These are phyloP conservation scores for Komagataella kurtzmanii DNA, from an alignment of 805 yeast species.

Conservation along the genomic window DNA sequence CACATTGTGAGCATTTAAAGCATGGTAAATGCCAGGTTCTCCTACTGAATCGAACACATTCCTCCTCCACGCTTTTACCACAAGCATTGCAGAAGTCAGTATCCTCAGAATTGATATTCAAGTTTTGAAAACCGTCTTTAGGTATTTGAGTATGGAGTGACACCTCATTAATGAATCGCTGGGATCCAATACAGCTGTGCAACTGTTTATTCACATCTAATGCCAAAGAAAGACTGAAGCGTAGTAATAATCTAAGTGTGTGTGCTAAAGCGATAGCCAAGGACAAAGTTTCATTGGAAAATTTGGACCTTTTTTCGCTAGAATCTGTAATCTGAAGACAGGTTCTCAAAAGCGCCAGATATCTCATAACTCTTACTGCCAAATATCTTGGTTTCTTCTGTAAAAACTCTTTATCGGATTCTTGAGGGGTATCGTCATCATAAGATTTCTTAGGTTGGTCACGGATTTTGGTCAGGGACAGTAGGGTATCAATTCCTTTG, in stretches of 20 bases:
- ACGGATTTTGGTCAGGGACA: slow-evolving; percentile 13
- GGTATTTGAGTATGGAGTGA: slow-evolving; percentile 29
- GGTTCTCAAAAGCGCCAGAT: slow-evolving; percentile 62
- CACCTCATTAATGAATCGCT: slow-evolving; percentile 44
- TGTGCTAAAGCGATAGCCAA: slow-evolving; percentile 89
- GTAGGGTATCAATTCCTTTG: slow-evolving; percentile 50
- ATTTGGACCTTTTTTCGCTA: slow-evolving; percentile 16
- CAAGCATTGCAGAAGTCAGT: slow-evolving; percentile 72
- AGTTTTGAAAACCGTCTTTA: slow-evolving; percentile 22
- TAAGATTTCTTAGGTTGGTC: slow-evolving; percentile 5
- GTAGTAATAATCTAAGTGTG: slow-evolving; percentile 70
- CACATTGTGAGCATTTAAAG: slow-evolving; percentile 52
- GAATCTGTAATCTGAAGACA: slow-evolving; percentile 21
- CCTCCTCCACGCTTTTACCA: slow-evolving; percentile 66
- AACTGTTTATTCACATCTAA: slow-evolving; percentile 48
- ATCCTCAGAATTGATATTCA: slow-evolving; percentile 41
- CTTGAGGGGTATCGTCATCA: slow-evolving; percentile 4
- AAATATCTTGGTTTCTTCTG: slow-evolving; percentile 68
- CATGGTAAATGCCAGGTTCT: slow-evolving; percentile 78
- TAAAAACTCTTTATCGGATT: slow-evolving; percentile 11
- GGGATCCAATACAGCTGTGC: slow-evolving; percentile 47
- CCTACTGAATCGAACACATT: slow-evolving; percentile 50
- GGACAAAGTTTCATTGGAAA: slow-evolving; percentile 58
- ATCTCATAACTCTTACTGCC: slow-evolving; percentile 82
- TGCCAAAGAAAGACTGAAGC: slow-evolving; percentile 70